Evolutionary conservation across 1,284 basidiomycete genomes (phyloP).

Genomic region (Rhodotorula mucilaginosa): DNA sequence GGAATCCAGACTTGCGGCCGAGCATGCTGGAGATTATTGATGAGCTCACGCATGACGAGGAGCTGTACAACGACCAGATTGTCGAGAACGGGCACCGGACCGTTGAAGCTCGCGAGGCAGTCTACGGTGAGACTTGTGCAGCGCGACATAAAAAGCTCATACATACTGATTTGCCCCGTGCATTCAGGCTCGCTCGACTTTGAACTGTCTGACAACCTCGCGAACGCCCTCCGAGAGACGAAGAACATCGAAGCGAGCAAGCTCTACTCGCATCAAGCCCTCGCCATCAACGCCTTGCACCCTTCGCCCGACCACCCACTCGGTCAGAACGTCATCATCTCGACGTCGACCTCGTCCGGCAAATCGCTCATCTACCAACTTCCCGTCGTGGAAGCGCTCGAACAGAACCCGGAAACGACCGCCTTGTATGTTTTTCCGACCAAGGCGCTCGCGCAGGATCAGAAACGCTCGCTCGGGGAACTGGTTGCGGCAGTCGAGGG

Average conservation of each 20-base stretch:
- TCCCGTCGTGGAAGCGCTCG: constrained; percentile 67
- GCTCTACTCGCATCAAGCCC: constrained; percentile 75
- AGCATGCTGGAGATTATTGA: constrained; percentile 61
- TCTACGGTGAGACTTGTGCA: constrained; percentile 53
- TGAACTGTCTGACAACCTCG: constrained; percentile 61
- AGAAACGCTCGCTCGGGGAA: constrained; percentile 66
- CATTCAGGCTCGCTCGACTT: constrained; percentile 57
- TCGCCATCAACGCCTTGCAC: constrained; percentile 67
- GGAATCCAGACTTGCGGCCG: constrained; percentile 57
- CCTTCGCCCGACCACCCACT: constrained; percentile 38
- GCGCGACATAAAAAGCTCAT: too few relatives aligned
- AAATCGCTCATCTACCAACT: constrained; percentile 86
- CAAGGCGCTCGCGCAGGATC: constrained; percentile 90
- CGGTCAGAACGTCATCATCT: constrained; percentile 76
- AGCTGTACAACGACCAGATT: constrained; percentile 70
- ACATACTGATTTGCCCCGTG: background rate
- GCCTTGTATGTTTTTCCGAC: constrained; percentile 88
- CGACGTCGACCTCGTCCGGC: constrained; percentile 85
- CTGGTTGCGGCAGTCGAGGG: constrained; percentile 63
- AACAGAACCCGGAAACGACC: constrained; percentile 62
- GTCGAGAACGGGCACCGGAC: constrained; percentile 55
- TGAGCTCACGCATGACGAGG: constrained; percentile 55
- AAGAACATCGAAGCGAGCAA: constrained; percentile 59
- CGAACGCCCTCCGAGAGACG: constrained; percentile 61
- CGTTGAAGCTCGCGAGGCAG: constrained; percentile 57